Percentiles rank a stretch among this genome's conserved stretches.
These are phyloP conservation scores for Phaeosphaeriaceae sp. DNA, from an alignment of 2,329 filamentous ascomycete species.

Conservation along the genomic window DNA sequence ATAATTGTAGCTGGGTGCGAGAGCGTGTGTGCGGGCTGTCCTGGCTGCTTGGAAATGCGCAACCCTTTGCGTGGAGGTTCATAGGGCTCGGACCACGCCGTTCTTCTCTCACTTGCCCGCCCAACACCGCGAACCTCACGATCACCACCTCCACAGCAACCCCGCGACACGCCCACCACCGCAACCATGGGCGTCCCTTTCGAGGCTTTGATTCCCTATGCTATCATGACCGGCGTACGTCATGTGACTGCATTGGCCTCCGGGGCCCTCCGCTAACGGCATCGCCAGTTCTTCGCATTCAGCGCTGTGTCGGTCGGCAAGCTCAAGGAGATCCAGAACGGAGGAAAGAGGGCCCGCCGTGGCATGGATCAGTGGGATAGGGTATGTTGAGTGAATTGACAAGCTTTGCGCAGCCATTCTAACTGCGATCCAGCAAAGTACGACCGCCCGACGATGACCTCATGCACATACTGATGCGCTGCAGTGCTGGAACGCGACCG, in stretches of 20 bases:
- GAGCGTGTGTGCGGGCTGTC: slow-evolving; percentile 36
- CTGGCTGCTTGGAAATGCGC: slow-evolving; percentile 32
- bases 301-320: slow-evolving; percentile 65
- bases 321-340: slow-evolving; percentile 67
- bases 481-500: slow-evolving; percentile 73
- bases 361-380: slow-evolving; percentile 70
- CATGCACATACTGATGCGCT: slow-evolving; percentile 36
- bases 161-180: slow-evolving; percentile 31
- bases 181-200: slow-evolving; percentile 70
- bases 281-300: slow-evolving; percentile 65
- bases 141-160: slow-evolving; percentile 23
- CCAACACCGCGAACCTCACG: slow-evolving; percentile 12
- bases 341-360: slow-evolving; percentile 67
- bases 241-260: slow-evolving; percentile 15
- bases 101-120: slow-evolving; percentile 24
- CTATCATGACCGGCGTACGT: slow-evolving; percentile 67
- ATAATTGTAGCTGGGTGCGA: slow-evolving; percentile 31
- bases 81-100: slow-evolving; percentile 12
- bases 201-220: slow-evolving; percentile 70
- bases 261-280: slow-evolving; percentile 23
- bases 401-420: slow-evolving; percentile 40
- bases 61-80: slow-evolving; percentile 29
- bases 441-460: slow-evolving; percentile 43
- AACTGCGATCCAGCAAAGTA: slow-evolving; percentile 62
- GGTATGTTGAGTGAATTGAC: slow-evolving; percentile 52